Conservation (phyloP, 2,329 filamentous ascomycete genomes). For the Fusarium albidum region DNA sequence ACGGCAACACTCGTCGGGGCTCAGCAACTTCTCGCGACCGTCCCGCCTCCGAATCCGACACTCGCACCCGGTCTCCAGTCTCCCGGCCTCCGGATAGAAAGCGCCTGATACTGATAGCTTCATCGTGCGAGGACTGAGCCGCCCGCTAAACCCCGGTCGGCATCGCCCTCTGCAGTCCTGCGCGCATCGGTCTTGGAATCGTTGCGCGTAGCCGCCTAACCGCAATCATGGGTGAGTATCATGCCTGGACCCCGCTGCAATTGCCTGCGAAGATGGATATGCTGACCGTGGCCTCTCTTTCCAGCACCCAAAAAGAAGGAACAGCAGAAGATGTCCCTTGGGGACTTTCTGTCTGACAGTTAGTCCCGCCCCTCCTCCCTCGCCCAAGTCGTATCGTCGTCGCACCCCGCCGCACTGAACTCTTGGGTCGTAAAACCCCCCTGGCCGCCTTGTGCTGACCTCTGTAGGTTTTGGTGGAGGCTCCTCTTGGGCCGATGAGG, state of each 20-base stretch:
- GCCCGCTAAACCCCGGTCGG: slow-evolving; percentile 38
- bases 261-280: not conserved
- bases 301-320: slow-evolving; percentile 92
- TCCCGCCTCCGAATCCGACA: slow-evolving; percentile 27
- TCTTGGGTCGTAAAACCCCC: slow-evolving; percentile 28
- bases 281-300: slow-evolving; percentile 22
- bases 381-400: slow-evolving; percentile 36
- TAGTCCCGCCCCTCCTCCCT: slow-evolving; percentile 53
- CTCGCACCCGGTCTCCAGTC: slow-evolving; percentile 10
- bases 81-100: slow-evolving; percentile 11
- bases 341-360: slow-evolving; percentile 96
- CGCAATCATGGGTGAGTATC: slow-evolving; percentile 69
- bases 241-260: slow-evolving; percentile 16
- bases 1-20: slow-evolving; percentile 51
- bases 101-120: slow-evolving; percentile 20
- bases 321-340: slow-evolving; percentile 95
- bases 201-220: slow-evolving; percentile 58
- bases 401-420: slow-evolving; percentile 34
- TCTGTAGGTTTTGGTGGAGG: slow-evolving; percentile 63
- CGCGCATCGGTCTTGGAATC: slow-evolving; percentile 52
- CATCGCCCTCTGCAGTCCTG: slow-evolving; percentile 42
- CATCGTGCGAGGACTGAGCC: slow-evolving; percentile 39
- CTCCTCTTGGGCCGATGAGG: slow-evolving; percentile 99
- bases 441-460: slow-evolving; percentile 39
- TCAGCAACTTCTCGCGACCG: slow-evolving; percentile 39